Percentiles rank a stretch among this genome's conserved stretches.
phyloP scores from a whole-genome alignment of 371 early-diverging fungal species.

The Phascolomyces articulosus region DNA sequence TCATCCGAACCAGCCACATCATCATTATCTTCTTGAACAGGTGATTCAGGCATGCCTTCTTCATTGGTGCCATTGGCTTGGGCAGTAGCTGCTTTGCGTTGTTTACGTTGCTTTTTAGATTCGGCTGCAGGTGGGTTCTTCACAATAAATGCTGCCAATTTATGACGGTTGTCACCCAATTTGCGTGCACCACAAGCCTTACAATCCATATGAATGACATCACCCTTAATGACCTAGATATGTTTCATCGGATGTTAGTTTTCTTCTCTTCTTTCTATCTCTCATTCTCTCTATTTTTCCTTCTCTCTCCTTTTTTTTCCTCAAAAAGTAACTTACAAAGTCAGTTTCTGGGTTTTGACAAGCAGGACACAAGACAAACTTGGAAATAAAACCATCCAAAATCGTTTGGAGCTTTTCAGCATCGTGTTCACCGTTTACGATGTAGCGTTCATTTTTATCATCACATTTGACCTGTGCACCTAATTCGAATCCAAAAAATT shows the following conservation, averaged over 20 bases:
- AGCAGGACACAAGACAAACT: slow-evolving; percentile 94
- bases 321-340: slow-evolving; percentile 52
- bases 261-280: not conserved
- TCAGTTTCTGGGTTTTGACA: slow-evolving; percentile 99
- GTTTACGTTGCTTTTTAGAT: slow-evolving; percentile 68
- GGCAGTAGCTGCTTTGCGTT: slow-evolving; percentile 66
- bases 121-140: slow-evolving; percentile 88
- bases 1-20: slow-evolving; percentile 60
- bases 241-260: not conserved
- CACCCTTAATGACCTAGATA: slow-evolving; percentile 69
- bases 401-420: slow-evolving; percentile 86
- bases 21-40: slow-evolving; percentile 39
- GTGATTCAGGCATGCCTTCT: slow-evolving; percentile 49
- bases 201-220: slow-evolving; percentile 78
- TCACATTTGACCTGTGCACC: slow-evolving; percentile 95
- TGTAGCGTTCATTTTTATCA: slow-evolving; percentile 91
- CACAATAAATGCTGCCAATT: slow-evolving; percentile 86
- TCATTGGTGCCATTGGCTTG: slow-evolving; percentile 47
- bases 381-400: slow-evolving; percentile 95
- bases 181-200: slow-evolving; percentile 93
- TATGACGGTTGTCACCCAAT: slow-evolving; percentile 89
- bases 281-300: not conserved
- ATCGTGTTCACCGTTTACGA: slow-evolving; percentile 98
- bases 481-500: slow-evolving; percentile 96
- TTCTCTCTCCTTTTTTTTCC: not conserved